Conservation (phyloP, 768 basidiomycete species). For the Tricholoma sp. region DNA sequence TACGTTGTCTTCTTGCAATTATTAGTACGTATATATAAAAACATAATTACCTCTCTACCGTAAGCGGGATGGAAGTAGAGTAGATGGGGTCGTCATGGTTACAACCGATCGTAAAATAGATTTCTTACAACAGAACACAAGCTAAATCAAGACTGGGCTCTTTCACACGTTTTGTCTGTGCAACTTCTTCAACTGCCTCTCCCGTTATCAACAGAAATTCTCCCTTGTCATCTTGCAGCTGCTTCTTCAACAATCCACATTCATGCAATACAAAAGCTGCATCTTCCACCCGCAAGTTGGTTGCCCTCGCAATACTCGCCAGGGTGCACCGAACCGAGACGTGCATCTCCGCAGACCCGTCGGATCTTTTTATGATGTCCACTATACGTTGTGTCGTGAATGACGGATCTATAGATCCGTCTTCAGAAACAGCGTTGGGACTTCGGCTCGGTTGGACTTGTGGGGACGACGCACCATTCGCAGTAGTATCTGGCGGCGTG, state of each 20-base stretch:
- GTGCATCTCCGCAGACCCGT: constrained; percentile 70
- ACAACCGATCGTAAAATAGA: background rate
- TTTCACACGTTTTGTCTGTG: constrained; percentile 66
- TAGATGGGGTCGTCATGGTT: no score
- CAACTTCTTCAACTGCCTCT: constrained; percentile 47
- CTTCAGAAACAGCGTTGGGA: constrained; percentile 1
- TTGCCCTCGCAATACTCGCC: constrained; percentile 71
- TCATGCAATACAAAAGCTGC: constrained; percentile 86
- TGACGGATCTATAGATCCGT: constrained; percentile 37
- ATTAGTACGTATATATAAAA: background rate
- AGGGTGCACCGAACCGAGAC: constrained; percentile 67
- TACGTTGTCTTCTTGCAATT: background rate
- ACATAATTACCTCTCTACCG: no score
- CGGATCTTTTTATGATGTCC: constrained; percentile 50
- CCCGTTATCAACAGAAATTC: constrained; percentile 39
- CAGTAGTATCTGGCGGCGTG: constrained; percentile 24
- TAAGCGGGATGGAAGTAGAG: no score
- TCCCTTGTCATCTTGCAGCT: constrained; percentile 24
- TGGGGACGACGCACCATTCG: constrained; percentile 33
- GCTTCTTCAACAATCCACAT: constrained; percentile 64
- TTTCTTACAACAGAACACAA: no score
- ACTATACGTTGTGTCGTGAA: constrained; percentile 52
- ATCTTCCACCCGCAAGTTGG: constrained; percentile 81
- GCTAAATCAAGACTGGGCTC: constrained; percentile 56
- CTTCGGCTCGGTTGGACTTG: background rate